Evolutionary conservation across 768 basidiomycete genomes (phyloP).

Genomic region (Naganishia friedmannii): DNA sequence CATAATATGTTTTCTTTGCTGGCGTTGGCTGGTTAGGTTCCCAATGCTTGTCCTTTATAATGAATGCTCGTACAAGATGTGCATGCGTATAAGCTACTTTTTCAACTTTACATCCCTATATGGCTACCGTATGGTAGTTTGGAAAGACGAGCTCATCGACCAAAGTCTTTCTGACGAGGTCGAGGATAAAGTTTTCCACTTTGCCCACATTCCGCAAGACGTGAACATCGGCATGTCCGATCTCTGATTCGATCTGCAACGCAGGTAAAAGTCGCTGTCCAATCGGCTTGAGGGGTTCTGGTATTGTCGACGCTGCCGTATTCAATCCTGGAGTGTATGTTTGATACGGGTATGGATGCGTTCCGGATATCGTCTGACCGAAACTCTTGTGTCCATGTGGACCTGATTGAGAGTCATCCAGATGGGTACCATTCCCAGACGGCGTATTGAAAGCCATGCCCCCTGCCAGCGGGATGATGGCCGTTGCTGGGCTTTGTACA

Average conservation of each 20-base stretch:
- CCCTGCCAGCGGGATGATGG: slow-evolving; percentile 1
- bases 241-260: slow-evolving; percentile 92
- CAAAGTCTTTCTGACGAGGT: slow-evolving; percentile 93
- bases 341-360: slow-evolving; percentile 36
- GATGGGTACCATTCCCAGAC: background rate
- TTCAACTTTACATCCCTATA: slow-evolving; percentile 36
- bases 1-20: background rate
- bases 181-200: slow-evolving; percentile 91
- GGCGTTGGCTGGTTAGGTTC: background rate
- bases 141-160: slow-evolving; percentile 96
- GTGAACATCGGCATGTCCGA: slow-evolving; percentile 88
- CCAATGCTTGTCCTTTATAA: too few species aligned
- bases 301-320: slow-evolving; percentile 59
- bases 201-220: slow-evolving; percentile 75
- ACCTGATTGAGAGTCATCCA: background rate
- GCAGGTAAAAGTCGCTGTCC: slow-evolving; percentile 76
- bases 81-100: background rate
- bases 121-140: slow-evolving; percentile 75
- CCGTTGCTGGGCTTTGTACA: background rate
- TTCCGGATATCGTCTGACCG: background rate
- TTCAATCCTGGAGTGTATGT: background rate
- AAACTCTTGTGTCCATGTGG: background rate
- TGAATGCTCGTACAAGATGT: background rate
- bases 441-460: background rate
- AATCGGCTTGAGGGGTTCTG: slow-evolving; percentile 46